phyloP scores from a whole-genome alignment of 768 basidiomycete genomes.

The Clitopilus passeckerianus region DNA sequence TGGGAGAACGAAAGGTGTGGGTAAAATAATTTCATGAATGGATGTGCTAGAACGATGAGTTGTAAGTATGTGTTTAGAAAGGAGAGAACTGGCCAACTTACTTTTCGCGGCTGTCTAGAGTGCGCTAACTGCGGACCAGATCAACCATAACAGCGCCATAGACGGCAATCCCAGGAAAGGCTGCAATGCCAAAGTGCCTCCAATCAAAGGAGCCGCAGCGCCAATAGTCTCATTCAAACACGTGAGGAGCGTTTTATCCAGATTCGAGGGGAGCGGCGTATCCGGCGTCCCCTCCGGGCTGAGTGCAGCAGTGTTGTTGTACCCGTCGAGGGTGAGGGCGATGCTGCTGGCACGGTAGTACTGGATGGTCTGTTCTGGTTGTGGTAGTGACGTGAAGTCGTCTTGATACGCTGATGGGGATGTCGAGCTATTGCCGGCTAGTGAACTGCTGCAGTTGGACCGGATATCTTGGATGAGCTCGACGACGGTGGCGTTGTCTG shows the following conservation, averaged over 20 bases:
- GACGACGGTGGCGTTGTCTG: constrained; percentile 38
- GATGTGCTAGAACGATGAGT: too few species aligned
- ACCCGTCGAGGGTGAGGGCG: constrained; percentile 53
- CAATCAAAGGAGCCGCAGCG: constrained; percentile 45
- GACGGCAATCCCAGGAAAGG: not conserved
- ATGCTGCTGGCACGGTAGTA: constrained; percentile 64
- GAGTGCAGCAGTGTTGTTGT: constrained; percentile 53
- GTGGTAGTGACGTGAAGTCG: not conserved
- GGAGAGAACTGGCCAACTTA: too few species aligned
- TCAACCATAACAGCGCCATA: not conserved
- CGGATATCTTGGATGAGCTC: constrained; percentile 28
- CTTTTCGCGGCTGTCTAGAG: too few species aligned
- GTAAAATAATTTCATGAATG: too few species aligned
- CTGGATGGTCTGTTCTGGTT: constrained; percentile 39
- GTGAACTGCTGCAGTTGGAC: constrained; percentile 29
- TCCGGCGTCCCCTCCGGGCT: constrained; percentile 32
- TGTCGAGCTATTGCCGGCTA: constrained; percentile 11
- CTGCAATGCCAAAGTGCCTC: not conserved
- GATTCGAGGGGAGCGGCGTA: constrained; percentile 41
- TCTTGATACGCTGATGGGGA: not conserved
- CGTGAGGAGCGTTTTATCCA: constrained; percentile 39
- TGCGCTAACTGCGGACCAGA: not conserved
- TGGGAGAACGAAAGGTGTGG: too few species aligned
- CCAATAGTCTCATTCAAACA: constrained; percentile 64
- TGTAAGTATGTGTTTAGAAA: too few species aligned